Evolutionary conservation across 2,329 filamentous ascomycete genomes (phyloP).

Genomic region (Hymenoscyphus linearis): DNA sequence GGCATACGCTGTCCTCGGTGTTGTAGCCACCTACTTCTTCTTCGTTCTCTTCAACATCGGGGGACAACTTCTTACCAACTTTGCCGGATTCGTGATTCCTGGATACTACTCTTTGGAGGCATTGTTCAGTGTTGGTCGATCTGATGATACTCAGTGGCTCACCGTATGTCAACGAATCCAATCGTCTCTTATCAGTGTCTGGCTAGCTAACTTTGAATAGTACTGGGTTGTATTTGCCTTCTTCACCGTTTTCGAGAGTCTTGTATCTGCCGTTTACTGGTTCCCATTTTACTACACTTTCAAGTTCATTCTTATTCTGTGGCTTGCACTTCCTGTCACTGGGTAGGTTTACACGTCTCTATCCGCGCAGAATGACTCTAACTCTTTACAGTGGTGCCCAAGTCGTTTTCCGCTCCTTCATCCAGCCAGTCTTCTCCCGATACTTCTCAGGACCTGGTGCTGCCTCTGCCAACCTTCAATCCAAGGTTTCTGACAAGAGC

Average conservation of each 20-base stretch:
- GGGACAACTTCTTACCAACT: constrained; percentile 81
- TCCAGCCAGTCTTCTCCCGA: constrained; percentile 84
- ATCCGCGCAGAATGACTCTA: background rate
- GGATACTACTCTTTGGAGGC: constrained; percentile 80
- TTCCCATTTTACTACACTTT: constrained; percentile 99
- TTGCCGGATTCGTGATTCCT: constrained; percentile 77
- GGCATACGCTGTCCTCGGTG: constrained; percentile 74
- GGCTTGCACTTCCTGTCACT: constrained; percentile 95
- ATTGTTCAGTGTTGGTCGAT: constrained; percentile 65
- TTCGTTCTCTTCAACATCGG: constrained; percentile 90
- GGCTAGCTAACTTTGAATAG: constrained; percentile 36
- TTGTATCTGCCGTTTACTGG: constrained; percentile 84
- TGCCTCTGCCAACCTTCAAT: constrained; percentile 51
- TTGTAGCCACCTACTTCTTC: constrained; percentile 79
- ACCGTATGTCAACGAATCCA: constrained; percentile 47
- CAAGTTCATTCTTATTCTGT: constrained; percentile 96
- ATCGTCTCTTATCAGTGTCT: background rate
- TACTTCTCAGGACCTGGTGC: constrained; percentile 72
- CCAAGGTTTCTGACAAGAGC: constrained; percentile 51
- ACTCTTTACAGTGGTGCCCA: constrained; percentile 71
- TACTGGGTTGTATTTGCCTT: constrained; percentile 87
- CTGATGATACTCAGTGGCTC: constrained; percentile 78
- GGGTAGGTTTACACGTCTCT: constrained; percentile 55
- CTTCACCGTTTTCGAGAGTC: constrained; percentile 78
- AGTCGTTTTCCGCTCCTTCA: constrained; percentile 92